Evolutionary conservation across 352 stramenopile genomes (phyloP), one percentile per base, ranked within the genome.

Genomic region (Globisporangium uncinulatum): DNA sequence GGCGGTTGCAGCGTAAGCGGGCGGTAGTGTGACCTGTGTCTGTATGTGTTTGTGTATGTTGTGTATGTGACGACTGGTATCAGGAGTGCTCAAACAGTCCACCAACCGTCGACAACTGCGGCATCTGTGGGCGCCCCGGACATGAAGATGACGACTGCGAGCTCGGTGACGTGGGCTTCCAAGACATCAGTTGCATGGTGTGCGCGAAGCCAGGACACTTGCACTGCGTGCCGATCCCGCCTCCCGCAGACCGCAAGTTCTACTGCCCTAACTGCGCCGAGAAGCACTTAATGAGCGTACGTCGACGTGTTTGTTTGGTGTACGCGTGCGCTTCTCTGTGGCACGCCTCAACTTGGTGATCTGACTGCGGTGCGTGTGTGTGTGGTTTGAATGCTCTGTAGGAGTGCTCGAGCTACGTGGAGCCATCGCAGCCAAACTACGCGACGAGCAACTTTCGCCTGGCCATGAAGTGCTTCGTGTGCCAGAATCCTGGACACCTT

Each of bases 381-480:
- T 46, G 29, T 48, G 19, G 8, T 17, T 9, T 21, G n/a, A 24
- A 13, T 29, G 24, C 24, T 36, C 10, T 7, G 15, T 45, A 78
- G 50, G 13, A 63, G 15, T 89, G 76, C 57, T 52, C 50, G 5
- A 66, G 66, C 21, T 88, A 87, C 44, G 65, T 68, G n/a, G 66
- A 79, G 50, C 76, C 79, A 2, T 51, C 66, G 29, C 54, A 59
- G 42, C 72, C 67, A 19, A 74, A 79, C 56, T 83, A 84, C 48
- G 59, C 78, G 37, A 68, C 63, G 48, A 76, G 76, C 58, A 69
- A 63, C 43, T 59, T 62, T n/a, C 69, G 67, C 20, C 47, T 69
- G 24, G 67, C 74, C 39, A 83, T 83, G 62, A 83, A 84, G 65
- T 93, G 83, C 57, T 93, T 84, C 55, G 62, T 83, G 57, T 93